phyloP scores from a whole-genome alignment of 2,329 filamentous ascomycete species.

The Stemphylium beticola region DNA sequence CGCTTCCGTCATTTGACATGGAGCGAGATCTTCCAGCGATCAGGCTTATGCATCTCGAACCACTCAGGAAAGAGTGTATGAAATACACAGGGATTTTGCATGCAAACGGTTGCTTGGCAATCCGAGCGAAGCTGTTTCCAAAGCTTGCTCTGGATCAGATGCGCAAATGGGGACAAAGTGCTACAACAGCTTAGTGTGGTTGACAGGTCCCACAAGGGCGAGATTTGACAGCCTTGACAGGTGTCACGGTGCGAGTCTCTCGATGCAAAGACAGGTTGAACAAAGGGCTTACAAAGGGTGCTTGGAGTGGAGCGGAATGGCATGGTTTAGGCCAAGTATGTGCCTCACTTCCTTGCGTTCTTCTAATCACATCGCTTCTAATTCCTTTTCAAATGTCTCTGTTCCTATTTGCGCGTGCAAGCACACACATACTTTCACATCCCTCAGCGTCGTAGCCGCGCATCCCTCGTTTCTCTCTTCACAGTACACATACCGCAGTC shows the following conservation, averaged over 20 bases:
- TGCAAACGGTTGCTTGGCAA: slow-evolving; percentile 8
- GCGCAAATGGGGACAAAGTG: slow-evolving; percentile 13
- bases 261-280: not conserved
- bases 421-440: too few species aligned
- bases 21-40: not conserved
- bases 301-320: not conserved
- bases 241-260: slow-evolving; percentile 28
- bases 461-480: too few species aligned
- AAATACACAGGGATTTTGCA: slow-evolving; percentile 8
- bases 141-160: slow-evolving; percentile 17
- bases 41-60: not conserved
- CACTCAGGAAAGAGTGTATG: not conserved
- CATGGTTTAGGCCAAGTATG: not conserved
- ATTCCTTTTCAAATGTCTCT: not conserved
- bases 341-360: not conserved
- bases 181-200: slow-evolving; percentile 5
- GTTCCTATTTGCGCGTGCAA: too few species aligned
- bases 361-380: not conserved
- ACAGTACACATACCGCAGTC: too few species aligned
- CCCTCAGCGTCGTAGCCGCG: too few species aligned
- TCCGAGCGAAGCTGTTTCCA: not conserved
- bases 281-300: not conserved
- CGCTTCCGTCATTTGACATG: not conserved
- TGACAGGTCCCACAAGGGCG: not conserved
- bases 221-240: slow-evolving; percentile 34